Evolutionary conservation across 225 moss, liverwort and hornwort genomes (phyloP).

Genomic region (Physcomitrium patens): DNA sequence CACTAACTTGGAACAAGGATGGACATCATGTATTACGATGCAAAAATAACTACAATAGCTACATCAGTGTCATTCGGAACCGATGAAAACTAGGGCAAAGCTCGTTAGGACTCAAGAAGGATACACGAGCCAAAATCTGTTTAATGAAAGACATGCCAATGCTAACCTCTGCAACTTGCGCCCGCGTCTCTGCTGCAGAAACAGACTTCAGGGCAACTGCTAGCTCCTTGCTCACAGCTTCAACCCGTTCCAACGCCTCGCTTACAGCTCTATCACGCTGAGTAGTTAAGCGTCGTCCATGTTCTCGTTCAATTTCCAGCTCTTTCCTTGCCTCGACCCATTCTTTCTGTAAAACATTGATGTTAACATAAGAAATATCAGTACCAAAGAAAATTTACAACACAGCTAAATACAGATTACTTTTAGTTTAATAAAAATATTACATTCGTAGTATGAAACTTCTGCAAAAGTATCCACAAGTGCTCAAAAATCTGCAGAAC

Average conservation of each 20-base stretch:
- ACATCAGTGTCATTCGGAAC: conserved; percentile 2
- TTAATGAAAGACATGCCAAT: conserved; percentile 3
- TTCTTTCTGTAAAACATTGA: conserved; percentile 63
- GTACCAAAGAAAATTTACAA: neutral
- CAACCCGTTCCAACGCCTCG: conserved; percentile 82
- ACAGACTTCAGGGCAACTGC: conserved; percentile 84
- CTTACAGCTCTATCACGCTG: conserved; percentile 80
- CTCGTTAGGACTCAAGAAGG: neutral
- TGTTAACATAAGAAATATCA: conserved; percentile 13
- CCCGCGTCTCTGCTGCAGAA: conserved; percentile 90
- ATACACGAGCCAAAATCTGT: neutral
- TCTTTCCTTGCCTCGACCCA: conserved; percentile 89
- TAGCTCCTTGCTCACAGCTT: conserved; percentile 83
- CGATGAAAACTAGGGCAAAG: neutral
- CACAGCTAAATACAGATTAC: neutral
- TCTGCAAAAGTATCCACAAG: neutral
- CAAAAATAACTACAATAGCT: neutral
- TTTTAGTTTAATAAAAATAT: neutral
- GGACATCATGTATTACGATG: neutral
- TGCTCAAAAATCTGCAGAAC: neutral
- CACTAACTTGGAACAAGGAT: conserved; percentile 11
- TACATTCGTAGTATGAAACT: neutral
- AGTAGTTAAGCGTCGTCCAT: conserved; percentile 70
- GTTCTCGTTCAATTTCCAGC: conserved; percentile 86
- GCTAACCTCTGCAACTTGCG: conserved; percentile 88